Base-by-base conservation (phyloP, 768 basidiomycete genomes). In the Leccinum olivaceopallidum region DNA sequence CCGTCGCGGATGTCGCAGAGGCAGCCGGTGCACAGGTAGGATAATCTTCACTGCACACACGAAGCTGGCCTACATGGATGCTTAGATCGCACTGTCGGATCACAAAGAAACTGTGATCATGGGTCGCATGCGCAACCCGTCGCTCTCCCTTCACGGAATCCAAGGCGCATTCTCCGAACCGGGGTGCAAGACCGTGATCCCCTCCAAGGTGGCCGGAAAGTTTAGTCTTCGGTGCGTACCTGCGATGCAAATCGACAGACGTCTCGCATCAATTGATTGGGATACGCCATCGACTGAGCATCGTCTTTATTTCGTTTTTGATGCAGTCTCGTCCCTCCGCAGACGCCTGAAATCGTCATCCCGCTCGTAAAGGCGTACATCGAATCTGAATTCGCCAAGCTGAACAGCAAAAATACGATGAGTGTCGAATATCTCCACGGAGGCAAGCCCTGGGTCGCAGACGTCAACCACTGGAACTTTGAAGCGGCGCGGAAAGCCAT, bases 141-240 rank as follows among this genome's bases (percentile, higher is more conserved):
- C 88, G 60, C 82, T 98, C 62, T 95, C 93, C 3, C 77, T 98
- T 26, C 95, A 98, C 72, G 96, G 96, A 12, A 95, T 98, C 67
- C 92, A 97, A 75, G 95, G 95, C 53, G 96, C 95, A 2, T 97
- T 95, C 79, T 92, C 84, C 57, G 86, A 85, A 0, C 81, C 84
- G 0, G 93, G 92, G 3, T 85, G 82, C 20, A 94, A 94, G 84
- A 98, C 95, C 0, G 95, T 98, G 69, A 98, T 98, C 60, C 95
- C 95, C 0, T 93, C 94, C 34, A 87, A 87, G 60, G 92, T 90
- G 10, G 73, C 83, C 37, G 95, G 95, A 49, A 97, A 97, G 76
- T 98, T 97, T 81, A 95, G 93, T 68, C 91, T 98, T 74, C 90
- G 95, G 80, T 89, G 73, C 30, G 83, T 74, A 16, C 34, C 20